Evolutionary conservation across 768 basidiomycete species (phyloP).

Genomic region (Kwoniella botswanensis): DNA sequence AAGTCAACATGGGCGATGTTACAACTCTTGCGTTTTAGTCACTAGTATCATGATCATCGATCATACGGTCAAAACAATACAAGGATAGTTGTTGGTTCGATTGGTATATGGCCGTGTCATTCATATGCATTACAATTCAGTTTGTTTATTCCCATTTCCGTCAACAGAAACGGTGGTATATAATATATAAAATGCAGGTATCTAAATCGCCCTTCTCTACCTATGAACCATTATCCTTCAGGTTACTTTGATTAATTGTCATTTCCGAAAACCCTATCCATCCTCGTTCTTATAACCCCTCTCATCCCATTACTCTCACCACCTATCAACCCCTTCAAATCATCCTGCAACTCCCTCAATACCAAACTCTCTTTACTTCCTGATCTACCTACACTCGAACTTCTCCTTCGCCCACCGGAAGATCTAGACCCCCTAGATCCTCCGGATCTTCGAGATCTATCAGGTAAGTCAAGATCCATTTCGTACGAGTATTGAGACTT

Average conservation of each 20-base stretch:
- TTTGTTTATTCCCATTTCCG: too few species aligned
- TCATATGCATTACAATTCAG: background rate
- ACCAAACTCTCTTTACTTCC: slow-evolving; percentile 17
- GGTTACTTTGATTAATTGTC: background rate
- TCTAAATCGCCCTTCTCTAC: too few species aligned
- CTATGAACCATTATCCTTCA: too few species aligned
- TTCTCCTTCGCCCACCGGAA: background rate
- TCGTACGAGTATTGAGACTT: background rate
- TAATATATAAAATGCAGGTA: too few species aligned
- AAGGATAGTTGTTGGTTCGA: too few species aligned
- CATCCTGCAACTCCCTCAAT: slow-evolving; percentile 24
- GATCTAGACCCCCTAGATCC: too few species aligned
- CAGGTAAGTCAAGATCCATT: slow-evolving; percentile 17
- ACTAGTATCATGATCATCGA: too few species aligned
- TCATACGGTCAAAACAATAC: too few species aligned
- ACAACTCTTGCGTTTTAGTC: background rate
- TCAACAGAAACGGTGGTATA: too few species aligned
- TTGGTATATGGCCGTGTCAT: too few species aligned
- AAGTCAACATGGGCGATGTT: background rate
- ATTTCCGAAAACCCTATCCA: slow-evolving; percentile 16
- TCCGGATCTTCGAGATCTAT: background rate
- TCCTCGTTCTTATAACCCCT: slow-evolving; percentile 8
- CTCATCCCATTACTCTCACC: slow-evolving; percentile 14
- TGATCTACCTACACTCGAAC: background rate
- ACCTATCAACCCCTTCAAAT: slow-evolving; percentile 16